These are phyloP conservation scores for Mercurialis annua DNA, from an alignment of 345 rosid genomes.

Conservation along the genomic window DNA sequence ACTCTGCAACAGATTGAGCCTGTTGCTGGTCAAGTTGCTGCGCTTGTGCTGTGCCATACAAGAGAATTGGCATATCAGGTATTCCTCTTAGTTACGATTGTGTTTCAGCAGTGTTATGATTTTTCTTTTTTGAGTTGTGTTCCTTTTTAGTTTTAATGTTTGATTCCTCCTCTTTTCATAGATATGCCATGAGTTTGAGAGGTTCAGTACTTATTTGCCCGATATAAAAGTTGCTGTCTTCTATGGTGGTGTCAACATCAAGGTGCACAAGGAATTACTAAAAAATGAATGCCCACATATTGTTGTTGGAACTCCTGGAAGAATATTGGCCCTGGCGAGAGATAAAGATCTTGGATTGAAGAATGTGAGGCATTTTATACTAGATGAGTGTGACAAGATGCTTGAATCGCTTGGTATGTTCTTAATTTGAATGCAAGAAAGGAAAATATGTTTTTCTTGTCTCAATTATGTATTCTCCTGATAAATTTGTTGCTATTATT, in stretches of 20 bases:
- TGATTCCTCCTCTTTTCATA: slow-evolving; percentile 18
- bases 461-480: not conserved
- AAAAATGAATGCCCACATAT: slow-evolving; percentile 97
- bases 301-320: slow-evolving; percentile 96
- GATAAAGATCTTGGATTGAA: slow-evolving; percentile 88
- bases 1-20: slow-evolving; percentile 89
- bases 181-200: slow-evolving; percentile 94
- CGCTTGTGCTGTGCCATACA: slow-evolving; percentile 84
- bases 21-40: slow-evolving; percentile 87
- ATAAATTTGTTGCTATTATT: not conserved
- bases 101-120: not conserved
- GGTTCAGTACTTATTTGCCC: slow-evolving; percentile 89
- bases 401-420: slow-evolving; percentile 87
- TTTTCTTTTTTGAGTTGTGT: not conserved
- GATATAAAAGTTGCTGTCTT: slow-evolving; percentile 88
- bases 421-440: not conserved
- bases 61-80: slow-evolving; percentile 98
- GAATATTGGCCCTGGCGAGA: slow-evolving; percentile 76
- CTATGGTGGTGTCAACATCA: slow-evolving; percentile 88
- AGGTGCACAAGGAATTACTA: slow-evolving; percentile 76
- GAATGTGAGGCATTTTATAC: slow-evolving; percentile 97
- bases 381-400: slow-evolving; percentile 98
- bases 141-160: not conserved
- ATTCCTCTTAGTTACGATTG: not conserved
- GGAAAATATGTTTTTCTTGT: not conserved